Percentiles rank a stretch among this genome's conserved stretches.
phyloP scores from a whole-genome alignment of 2,329 filamentous ascomycete genomes.

The Thielaviopsis cerberus region DNA sequence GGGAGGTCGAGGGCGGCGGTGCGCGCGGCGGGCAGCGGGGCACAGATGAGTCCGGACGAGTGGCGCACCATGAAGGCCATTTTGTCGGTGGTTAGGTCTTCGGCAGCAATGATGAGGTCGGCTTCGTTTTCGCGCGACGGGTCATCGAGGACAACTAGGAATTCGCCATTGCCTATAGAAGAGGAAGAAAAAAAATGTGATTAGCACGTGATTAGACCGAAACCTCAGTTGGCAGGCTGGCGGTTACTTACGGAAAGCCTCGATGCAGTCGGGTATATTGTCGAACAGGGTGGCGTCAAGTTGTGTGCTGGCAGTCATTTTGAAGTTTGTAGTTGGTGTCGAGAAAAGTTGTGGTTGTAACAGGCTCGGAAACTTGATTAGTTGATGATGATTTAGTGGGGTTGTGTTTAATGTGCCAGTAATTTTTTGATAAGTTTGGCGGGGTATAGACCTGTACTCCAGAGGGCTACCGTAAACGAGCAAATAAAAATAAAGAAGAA shows the following conservation, averaged over 20 bases:
- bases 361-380: neutral
- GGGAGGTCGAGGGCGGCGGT: conserved; percentile 58
- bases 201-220: conserved; percentile 1
- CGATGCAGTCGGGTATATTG: conserved; percentile 44
- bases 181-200: conserved; percentile 8
- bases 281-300: conserved; percentile 39
- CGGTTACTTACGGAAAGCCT: conserved; percentile 39
- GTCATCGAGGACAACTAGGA: conserved; percentile 89
- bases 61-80: conserved; percentile 93
- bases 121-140: conserved; percentile 91
- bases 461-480: neutral
- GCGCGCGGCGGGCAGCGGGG: conserved; percentile 53
- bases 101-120: conserved; percentile 86
- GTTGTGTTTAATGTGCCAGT: neutral
- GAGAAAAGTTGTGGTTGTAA: neutral
- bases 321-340: conserved; percentile 7
- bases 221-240: neutral
- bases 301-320: conserved; percentile 30
- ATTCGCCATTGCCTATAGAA: conserved; percentile 54
- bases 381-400: neutral
- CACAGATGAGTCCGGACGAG: conserved; percentile 80
- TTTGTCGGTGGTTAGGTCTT: conserved; percentile 67
- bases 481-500: neutral
- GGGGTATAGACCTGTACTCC: neutral
- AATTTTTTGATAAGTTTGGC: neutral